These are phyloP conservation scores for Beauveria sp. DNA, from an alignment of 2,329 filamentous ascomycete genomes.

Conservation along the genomic window DNA sequence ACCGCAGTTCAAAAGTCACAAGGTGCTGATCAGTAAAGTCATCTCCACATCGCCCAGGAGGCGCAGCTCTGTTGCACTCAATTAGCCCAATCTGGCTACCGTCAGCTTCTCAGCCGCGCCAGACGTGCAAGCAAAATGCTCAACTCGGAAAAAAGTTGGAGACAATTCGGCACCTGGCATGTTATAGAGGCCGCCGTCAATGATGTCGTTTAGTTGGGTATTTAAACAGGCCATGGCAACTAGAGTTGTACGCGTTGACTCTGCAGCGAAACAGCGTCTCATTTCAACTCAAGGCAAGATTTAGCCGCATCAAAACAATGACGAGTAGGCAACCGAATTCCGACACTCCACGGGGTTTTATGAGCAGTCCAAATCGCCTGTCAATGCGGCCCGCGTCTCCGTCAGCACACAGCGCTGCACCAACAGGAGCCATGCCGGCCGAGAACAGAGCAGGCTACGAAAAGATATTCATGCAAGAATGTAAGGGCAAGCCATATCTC, in stretches of 20 bases:
- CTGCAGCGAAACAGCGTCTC: no score
- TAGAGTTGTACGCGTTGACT: neutral
- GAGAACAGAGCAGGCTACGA: neutral
- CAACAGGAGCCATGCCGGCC: neutral
- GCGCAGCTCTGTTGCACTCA: neutral
- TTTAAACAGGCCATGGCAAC: neutral
- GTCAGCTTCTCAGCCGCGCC: neutral
- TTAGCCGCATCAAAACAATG: neutral
- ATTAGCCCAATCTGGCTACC: neutral
- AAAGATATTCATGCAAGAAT: neutral
- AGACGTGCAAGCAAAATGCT: neutral
- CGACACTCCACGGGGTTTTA: neutral
- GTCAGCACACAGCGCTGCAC: neutral
- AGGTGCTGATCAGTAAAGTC: no score
- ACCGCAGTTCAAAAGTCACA: no score
- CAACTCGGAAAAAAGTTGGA: neutral
- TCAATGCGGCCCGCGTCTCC: neutral
- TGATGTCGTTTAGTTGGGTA: neutral
- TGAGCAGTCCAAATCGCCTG: neutral
- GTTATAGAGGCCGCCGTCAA: neutral
- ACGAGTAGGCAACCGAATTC: neutral
- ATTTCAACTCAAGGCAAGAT: no score
- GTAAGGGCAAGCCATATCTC: slow-evolving; percentile 13
- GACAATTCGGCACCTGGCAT: neutral
- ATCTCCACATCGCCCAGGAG: neutral